Evolutionary conservation across 2,329 filamentous ascomycete genomes (phyloP).

Genomic region (Colletotrichum endophyticum): DNA sequence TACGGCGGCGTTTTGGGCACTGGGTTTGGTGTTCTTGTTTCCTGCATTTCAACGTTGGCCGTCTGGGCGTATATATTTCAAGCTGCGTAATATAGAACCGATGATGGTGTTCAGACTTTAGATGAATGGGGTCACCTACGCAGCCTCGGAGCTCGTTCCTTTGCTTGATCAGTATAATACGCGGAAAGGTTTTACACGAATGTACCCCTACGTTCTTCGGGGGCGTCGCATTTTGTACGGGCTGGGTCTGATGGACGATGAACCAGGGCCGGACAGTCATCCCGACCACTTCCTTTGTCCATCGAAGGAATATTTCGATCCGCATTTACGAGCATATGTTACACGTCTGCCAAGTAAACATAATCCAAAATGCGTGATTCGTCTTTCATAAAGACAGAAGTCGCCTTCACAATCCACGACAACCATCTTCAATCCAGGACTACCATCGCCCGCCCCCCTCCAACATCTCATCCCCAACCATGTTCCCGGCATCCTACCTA

Average conservation of each 20-base stretch:
- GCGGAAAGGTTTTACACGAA: fast-evolving
- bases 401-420: background rate
- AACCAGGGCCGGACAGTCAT: background rate
- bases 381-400: background rate
- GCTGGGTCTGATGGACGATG: background rate
- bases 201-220: background rate
- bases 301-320: background rate
- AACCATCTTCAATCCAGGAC: background rate
- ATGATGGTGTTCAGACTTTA: background rate
- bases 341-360: background rate
- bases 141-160: fast-evolving
- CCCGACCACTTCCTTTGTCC: background rate
- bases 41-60: fast-evolving
- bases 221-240: fast-evolving
- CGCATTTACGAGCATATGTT: background rate
- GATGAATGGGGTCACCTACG: fast-evolving
- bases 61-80: background rate
- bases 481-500: fast-evolving
- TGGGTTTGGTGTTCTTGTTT: background rate
- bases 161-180: fast-evolving
- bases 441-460: too few species aligned
- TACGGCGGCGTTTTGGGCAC: background rate
- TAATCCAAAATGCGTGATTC: fast-evolving
- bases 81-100: fast-evolving
- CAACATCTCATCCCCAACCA: background rate